A percentile compares a stretch with the other conserved stretches of the same genome.
These are phyloP conservation scores for Cytospora schulzeri DNA, from an alignment of 2,329 filamentous ascomycete species.

Conservation along the genomic window DNA sequence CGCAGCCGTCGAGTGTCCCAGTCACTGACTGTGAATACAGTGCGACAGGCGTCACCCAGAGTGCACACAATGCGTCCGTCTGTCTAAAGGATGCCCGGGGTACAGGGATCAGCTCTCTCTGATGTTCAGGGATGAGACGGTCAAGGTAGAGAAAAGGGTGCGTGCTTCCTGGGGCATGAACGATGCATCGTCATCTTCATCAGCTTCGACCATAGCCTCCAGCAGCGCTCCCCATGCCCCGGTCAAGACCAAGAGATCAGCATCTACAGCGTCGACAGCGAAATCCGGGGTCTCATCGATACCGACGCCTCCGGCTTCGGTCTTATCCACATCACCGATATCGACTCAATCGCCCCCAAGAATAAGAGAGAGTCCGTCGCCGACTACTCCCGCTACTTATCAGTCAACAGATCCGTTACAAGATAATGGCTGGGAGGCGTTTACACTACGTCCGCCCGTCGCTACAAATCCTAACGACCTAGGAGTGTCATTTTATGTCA, in stretches of 20 bases:
- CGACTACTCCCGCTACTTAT: not conserved
- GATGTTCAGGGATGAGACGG: constrained; percentile 68
- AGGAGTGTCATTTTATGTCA: constrained; percentile 54
- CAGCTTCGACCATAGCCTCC: constrained; percentile 28
- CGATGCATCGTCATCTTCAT: constrained; percentile 30
- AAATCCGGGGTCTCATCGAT: constrained; percentile 18
- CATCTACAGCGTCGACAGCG: constrained; percentile 25
- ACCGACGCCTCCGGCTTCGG: constrained; percentile 21
- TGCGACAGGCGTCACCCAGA: constrained; percentile 63
- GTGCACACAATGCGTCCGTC: constrained; percentile 64
- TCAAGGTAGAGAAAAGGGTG: constrained; percentile 61
- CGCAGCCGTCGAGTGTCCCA: not conserved
- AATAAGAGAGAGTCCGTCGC: not conserved
- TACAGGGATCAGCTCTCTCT: constrained; percentile 66
- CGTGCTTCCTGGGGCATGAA: constrained; percentile 52
- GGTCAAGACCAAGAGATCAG: constrained; percentile 20
- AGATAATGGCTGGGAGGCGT: not conserved
- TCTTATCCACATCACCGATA: constrained; percentile 23
- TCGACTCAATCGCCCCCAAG: not conserved
- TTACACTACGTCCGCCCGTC: constrained; percentile 31
- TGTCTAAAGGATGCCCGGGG: constrained; percentile 62
- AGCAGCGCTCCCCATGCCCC: constrained; percentile 3
- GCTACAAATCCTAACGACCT: constrained; percentile 48
- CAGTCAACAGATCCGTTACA: not conserved
- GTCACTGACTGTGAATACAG: constrained; percentile 37